Percentiles rank a stretch among this genome's conserved stretches.
These are phyloP conservation scores for Galeopsis tetrahit DNA, from an alignment of 257 asterid genomes.

Conservation along the genomic window DNA sequence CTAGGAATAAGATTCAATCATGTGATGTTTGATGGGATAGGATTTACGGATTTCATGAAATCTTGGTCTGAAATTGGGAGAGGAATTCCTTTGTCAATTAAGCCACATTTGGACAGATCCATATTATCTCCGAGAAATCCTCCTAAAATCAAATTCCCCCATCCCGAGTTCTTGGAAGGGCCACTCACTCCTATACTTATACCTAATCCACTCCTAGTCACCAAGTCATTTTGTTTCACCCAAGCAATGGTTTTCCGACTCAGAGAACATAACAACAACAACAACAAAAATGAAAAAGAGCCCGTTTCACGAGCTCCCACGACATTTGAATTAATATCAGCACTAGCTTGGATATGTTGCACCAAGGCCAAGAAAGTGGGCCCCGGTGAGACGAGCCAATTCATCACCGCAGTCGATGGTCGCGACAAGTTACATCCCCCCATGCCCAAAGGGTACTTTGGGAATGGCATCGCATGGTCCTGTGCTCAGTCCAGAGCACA, in stretches of 20 bases:
- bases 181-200: no score
- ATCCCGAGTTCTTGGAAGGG: neutral
- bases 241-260: neutral
- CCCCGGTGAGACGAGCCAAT: neutral
- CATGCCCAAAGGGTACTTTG: neutral
- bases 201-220: no score
- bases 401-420: neutral
- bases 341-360: neutral
- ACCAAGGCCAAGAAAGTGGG: neutral
- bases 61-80: neutral
- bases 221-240: conserved; percentile 6
- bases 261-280: neutral
- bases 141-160: neutral
- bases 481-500: neutral
- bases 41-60: neutral
- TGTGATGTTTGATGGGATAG: neutral
- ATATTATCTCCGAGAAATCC: conserved; percentile 15
- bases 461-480: neutral
- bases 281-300: neutral
- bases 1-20: conserved; percentile 25
- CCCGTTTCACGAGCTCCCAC: neutral
- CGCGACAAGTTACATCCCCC: neutral
- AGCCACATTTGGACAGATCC: conserved; percentile 3
- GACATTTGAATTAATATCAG: neutral
- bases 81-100: neutral